A percentile compares a stretch with the other conserved stretches of the same genome.
Evolutionary conservation across 305 asterid genomes (phyloP).

Genomic region (Fraxinus platypoda): DNA sequence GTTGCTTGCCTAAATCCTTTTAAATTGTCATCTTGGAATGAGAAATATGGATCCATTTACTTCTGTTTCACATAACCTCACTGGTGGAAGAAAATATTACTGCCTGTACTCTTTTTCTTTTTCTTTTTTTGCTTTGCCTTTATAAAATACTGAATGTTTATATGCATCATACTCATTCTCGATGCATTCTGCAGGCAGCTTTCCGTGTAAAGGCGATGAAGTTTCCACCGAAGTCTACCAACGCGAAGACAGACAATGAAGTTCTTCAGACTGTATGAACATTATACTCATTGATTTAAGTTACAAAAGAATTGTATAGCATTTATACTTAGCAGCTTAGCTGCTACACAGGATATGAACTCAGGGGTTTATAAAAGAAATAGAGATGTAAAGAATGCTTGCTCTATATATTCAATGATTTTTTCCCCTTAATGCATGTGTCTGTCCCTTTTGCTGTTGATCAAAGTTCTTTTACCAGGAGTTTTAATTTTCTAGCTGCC

Average conservation of each 20-base stretch:
- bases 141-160: background rate
- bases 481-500: background rate
- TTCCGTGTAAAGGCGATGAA: slow-evolving; percentile 82
- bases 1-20: background rate
- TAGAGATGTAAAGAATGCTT: background rate
- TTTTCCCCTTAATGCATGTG: background rate
- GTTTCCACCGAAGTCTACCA: slow-evolving; percentile 34
- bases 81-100: background rate
- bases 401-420: background rate
- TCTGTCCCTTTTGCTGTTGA: background rate
- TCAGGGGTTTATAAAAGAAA: background rate
- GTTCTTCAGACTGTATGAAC: slow-evolving; percentile 51
- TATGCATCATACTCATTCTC: background rate
- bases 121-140: background rate
- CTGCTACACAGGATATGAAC: slow-evolving; percentile 24
- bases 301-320: slow-evolving; percentile 40
- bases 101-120: background rate
- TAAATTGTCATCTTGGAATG: background rate
- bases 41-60: background rate
- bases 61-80: background rate
- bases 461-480: background rate
- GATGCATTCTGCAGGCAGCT: slow-evolving; percentile 41
- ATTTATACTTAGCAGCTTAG: slow-evolving; percentile 34
- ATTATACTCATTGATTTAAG: background rate
- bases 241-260: slow-evolving; percentile 30